Evolutionary conservation across 257 asterid genomes (phyloP).

Genomic region (Solanum bulbocastanum): DNA sequence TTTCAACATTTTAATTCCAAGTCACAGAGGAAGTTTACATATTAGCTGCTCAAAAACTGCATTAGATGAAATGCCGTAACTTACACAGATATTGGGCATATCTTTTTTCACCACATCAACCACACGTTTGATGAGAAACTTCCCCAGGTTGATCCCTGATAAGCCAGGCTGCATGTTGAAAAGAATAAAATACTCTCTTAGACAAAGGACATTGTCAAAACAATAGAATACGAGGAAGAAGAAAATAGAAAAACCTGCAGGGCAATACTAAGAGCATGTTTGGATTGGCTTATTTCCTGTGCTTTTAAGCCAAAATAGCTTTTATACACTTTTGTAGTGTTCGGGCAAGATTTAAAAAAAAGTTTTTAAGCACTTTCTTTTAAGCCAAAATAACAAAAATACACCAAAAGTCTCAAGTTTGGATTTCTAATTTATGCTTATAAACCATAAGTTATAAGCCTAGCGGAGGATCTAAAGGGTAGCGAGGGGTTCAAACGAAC

Average conservation of each 20-base stretch:
- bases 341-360: background rate
- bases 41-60: background rate
- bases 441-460: background rate
- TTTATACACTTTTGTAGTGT: background rate
- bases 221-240: background rate
- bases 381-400: background rate
- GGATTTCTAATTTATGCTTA: background rate
- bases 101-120: conserved; percentile 85
- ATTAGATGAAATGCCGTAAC: conserved; percentile 10
- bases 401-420: background rate
- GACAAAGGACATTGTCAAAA: background rate
- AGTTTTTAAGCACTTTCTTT: background rate
- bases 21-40: background rate
- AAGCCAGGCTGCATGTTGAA: conserved; percentile 70
- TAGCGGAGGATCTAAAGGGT: background rate
- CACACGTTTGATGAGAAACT: conserved; percentile 90
- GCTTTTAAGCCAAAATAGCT: background rate
- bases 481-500: too few relatives aligned
- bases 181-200: background rate
- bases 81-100: conserved; percentile 74
- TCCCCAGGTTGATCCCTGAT: conserved; percentile 90
- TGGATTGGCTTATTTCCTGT: background rate
- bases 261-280: background rate
- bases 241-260: background rate
- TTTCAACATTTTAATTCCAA: background rate